Evolutionary conservation across 345 rosid genomes (phyloP).

Genomic region (Aquilaria malaccensis): DNA sequence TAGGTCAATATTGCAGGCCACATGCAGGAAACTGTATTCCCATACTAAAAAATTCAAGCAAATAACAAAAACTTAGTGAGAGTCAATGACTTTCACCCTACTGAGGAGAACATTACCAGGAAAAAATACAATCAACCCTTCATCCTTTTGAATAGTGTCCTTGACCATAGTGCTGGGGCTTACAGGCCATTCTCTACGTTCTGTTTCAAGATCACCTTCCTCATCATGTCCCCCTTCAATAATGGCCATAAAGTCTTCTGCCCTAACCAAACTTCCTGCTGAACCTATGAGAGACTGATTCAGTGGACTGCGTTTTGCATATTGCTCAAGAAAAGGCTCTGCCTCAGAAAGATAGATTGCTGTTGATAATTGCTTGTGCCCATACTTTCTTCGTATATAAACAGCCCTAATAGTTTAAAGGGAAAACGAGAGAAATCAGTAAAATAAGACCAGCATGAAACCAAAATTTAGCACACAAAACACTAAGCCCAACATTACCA

Average conservation of each 20-base stretch:
- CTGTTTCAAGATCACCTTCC: constrained; percentile 78
- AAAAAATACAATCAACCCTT: constrained; percentile 85
- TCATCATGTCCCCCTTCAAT: constrained; percentile 71
- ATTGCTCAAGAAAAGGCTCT: constrained; percentile 90
- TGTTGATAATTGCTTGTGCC: constrained; percentile 62
- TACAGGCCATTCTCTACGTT: constrained; percentile 37
- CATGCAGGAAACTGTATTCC: constrained; percentile 66
- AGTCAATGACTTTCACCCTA: not conserved
- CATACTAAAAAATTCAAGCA: constrained; percentile 16
- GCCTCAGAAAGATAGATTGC: constrained; percentile 79
- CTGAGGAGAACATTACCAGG: constrained; percentile 51
- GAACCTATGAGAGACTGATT: constrained; percentile 82
- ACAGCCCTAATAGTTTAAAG: constrained; percentile 49
- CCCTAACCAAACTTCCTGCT: constrained; percentile 72
- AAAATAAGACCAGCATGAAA: not conserved
- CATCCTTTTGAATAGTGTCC: constrained; percentile 54
- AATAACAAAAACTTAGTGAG: not conserved
- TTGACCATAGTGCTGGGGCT: constrained; percentile 37
- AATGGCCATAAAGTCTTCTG: constrained; percentile 81
- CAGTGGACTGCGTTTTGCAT: constrained; percentile 59
- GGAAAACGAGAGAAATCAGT: not conserved
- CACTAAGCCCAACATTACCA: constrained; percentile 41
- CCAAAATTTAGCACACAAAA: constrained; percentile 15
- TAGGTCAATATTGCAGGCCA: too few relatives aligned
- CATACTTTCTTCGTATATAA: constrained; percentile 61